Evolutionary conservation across 306 rosid species (phyloP), one percentile per base, ranked within the genome.

Genomic region (Styphnolobium japonicum): DNA sequence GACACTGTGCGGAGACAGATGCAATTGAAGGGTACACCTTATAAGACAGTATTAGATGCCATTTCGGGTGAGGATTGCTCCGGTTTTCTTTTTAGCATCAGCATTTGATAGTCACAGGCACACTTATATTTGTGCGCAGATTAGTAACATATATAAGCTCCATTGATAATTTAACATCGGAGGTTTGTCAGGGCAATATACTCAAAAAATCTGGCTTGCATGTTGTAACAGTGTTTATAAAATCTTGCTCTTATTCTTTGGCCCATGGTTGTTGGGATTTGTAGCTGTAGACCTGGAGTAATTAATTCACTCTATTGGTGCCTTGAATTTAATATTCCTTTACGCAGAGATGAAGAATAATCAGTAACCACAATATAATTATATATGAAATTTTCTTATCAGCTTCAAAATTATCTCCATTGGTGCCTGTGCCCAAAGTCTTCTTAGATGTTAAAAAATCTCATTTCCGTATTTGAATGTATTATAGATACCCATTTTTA

Each of bases 1-100:
- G 98, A 94, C 79, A 94, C 97, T 15, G 86, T 94, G 67, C 89
- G 97, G 85, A 90, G 97, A 82, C 97, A 94, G 80, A 94, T 94
- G 98, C 98, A 94, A 82, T 85, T 94, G 87, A 92, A 57, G 91
- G 93, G 97, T 70, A 81, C 97, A 48, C 97, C 97, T 8, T 94
- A 94, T 83, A 90, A 84, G 85, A 86, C 97, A 4, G 89, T 94
- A 65, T 75, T 94, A 36, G 97, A 92, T 86, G 97, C 98, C 83
- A 43, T 94, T 87, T 57, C 94, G 72, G 97, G 98, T 88, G 71
- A 77, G 56, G 10, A 43, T 66, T 81, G 19, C 82, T 78, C 48
- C 1, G 11, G 29, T 25, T 36, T 45, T 34, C 37, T 37, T 19
- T 76, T 58, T 10, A 33, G 73, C 42, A 77, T 52, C 36, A 55